phyloP scores from a whole-genome alignment of 2,329 filamentous ascomycete genomes.

The Verticillium albo-atrum region DNA sequence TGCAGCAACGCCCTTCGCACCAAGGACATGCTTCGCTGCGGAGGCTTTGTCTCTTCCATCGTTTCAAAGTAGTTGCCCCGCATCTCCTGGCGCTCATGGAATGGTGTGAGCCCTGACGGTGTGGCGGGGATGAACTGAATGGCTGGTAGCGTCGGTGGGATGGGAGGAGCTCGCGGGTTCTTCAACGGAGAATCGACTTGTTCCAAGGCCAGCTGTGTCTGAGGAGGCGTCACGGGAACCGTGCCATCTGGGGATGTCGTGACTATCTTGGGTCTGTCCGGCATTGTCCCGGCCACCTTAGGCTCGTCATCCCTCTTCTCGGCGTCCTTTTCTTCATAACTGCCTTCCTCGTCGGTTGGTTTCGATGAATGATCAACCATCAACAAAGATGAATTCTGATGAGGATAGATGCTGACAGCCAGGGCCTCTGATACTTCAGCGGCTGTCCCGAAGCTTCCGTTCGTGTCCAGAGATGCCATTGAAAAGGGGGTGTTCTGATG shows the following conservation, averaged over 20 bases:
- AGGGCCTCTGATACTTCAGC: conserved; percentile 59
- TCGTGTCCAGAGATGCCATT: conserved; percentile 56
- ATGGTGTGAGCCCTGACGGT: conserved; percentile 54
- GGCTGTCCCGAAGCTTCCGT: conserved; percentile 40
- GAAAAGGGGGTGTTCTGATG: conserved; percentile 60
- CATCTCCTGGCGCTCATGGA: conserved; percentile 44
- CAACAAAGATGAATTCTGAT: conserved; percentile 60
- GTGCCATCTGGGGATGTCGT: conserved; percentile 32
- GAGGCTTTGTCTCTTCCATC: conserved; percentile 34
- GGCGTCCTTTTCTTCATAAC: conserved; percentile 20
- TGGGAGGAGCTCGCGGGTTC: conserved; percentile 57
- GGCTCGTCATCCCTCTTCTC: conserved; percentile 23
- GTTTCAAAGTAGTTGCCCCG: conserved; percentile 52
- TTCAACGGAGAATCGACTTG: conserved; percentile 58
- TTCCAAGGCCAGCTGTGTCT: conserved; percentile 41
- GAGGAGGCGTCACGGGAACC: conserved; percentile 47
- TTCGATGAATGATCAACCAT: conserved; percentile 54
- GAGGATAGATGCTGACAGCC: conserved; percentile 57
- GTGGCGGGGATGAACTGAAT: conserved; percentile 62
- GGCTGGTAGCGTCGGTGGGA: conserved; percentile 25
- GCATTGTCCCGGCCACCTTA: conserved; percentile 28
- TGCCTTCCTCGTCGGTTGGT: conserved; percentile 40
- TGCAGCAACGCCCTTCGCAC: conserved; percentile 50
- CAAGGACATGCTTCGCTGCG: conserved; percentile 40
- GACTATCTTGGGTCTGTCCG: conserved; percentile 29